Evolutionary conservation across 2,329 filamentous ascomycete genomes (phyloP), one percentile per base, ranked within the genome.

Genomic region (Trichoderma sp.): DNA sequence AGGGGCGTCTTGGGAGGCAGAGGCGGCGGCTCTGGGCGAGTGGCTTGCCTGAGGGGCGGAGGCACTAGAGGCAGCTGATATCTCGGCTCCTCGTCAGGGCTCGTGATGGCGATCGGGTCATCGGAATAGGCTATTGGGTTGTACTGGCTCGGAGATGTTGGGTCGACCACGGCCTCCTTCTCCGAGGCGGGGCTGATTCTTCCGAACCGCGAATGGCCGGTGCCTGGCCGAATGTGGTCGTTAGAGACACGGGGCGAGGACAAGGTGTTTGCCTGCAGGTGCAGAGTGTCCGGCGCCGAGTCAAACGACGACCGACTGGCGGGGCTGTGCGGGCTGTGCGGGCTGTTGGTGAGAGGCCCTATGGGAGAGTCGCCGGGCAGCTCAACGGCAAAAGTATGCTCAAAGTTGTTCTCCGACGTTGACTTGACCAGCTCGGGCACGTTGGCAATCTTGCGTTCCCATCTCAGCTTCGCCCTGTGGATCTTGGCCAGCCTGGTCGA

Each of bases 401-500:
- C 72, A 56, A 73, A 73, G 3, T 70, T 85, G 73, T 67, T 80
- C 74, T 47, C 73, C 67, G 74, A 80, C 59, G 70, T 75, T 10
- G 78, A 76, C 67, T 82, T 78, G 66, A 80, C 70, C 63, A 81
- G 73, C 50, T 83, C 79, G 0, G 82, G 79, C 5, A 81, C 74
- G 24, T 76, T 75, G 56, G 74, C 73, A 14, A 80, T 69, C 26
- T 79, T 72, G 26, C 81, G 80, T 43, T 90, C 88, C 75, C 86
- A 87, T 63, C 91, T 84, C 65, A 84, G 78, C 75, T 92, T 92
- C 68, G 91, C 90, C 67, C 88, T 85, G 72, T 93, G 83, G 68
- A 97, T 93, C 77, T 91, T 92, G 67, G 91, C 91, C 70, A 98
- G 81, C 76, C 94, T 96, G 9, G 86, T 84, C 0, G 94, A 89